Base-by-base conservation (phyloP, 495 filamentous ascomycete genomes). In the Antarctomyces pellizariae region DNA sequence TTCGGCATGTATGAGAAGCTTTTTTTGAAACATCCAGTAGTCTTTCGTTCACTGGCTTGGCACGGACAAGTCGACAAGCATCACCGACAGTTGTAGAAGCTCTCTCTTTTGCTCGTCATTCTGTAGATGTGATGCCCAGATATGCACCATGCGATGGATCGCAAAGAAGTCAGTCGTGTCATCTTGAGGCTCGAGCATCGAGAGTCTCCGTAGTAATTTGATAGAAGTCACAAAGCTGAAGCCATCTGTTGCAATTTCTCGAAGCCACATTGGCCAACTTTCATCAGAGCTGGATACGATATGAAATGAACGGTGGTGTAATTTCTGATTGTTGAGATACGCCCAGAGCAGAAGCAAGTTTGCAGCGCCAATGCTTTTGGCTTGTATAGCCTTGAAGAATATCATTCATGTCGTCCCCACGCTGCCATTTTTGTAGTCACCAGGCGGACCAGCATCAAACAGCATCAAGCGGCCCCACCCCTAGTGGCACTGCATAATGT, bases 251-350 rank as follows among this genome's bases (percentile, higher is more conserved):
- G 32, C 37, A 4, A 42, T 27, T 6, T 38, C 24, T 28, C 14
- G 18, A 13, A 44, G 30, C 43, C 30, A 44, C 17, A 16, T 28
- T 26, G 41, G n/a, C n/a, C n/a, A n/a, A n/a, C n/a, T n/a, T n/a
- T n/a, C n/a, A n/a, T n/a, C n/a, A n/a, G n/a, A n/a, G n/a, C n/a
- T n/a, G n/a, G n/a, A n/a, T n/a, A n/a, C n/a, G n/a, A 33, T 52
- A 46, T 35, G 41, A 36, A 27, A 50, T 28, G 30, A 47, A 40
- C 24, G 48, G 41, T 30, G 26, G 44, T 29, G 50, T 32, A 10
- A 45, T 13, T 63, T 56, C 31, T 53, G 50, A 33, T 56, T 57
- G 36, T 58, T 49, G 25, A 60, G 56, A 29, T 36, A 52, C 26
- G 53, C 52, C 47, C 53, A 56, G 4, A 59, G 33, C 3, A 45